Conservation (phyloP, 352 stramenopile species). For the Globisporangium echinulatum region DNA sequence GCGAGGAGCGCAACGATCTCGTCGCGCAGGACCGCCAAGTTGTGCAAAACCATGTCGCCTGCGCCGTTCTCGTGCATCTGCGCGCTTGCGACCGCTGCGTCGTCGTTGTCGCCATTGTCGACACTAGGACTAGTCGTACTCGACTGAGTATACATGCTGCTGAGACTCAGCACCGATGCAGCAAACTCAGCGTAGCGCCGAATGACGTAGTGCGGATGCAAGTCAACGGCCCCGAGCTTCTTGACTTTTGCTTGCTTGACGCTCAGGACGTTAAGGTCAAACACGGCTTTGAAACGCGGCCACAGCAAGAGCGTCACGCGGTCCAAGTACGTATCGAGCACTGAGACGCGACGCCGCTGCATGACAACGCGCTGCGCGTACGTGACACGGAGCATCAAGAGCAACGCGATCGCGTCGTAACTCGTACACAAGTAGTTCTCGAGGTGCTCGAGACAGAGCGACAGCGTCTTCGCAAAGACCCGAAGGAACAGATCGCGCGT, state of each 20-base stretch:
- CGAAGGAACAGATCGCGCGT: conserved; percentile 91
- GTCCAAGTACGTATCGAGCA: conserved; percentile 96
- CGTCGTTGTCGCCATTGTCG: conserved; percentile 8
- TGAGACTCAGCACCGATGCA: conserved; percentile 93
- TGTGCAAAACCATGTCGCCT: conserved; percentile 93
- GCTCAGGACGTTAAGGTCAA: conserved; percentile 94
- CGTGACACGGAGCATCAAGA: conserved; percentile 98
- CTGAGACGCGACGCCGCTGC: conserved; percentile 81
- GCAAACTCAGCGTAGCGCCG: conserved; percentile 96
- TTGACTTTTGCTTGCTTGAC: conserved; percentile 83
- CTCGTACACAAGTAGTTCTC: conserved; percentile 98
- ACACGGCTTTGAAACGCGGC: conserved; percentile 96
- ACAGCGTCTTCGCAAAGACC: conserved; percentile 96
- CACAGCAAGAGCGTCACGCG: conserved; percentile 93
- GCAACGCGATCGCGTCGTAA: conserved; percentile 94
- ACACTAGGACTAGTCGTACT: conserved; percentile 3
- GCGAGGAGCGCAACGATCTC: conserved; percentile 75
- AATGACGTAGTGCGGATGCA: conserved; percentile 96
- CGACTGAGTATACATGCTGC: conserved; percentile 63
- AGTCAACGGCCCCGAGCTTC: conserved; percentile 90
- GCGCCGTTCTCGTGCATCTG: conserved; percentile 80
- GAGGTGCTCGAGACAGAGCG: conserved; percentile 93
- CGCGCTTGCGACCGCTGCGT: conserved; percentile 39
- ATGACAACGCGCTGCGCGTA: conserved; percentile 81
- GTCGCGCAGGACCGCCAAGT: conserved; percentile 78